Evolutionary conservation across 2,329 filamentous ascomycete genomes (phyloP).

Genomic region (Xenosphaeropsis pyriputrescens): DNA sequence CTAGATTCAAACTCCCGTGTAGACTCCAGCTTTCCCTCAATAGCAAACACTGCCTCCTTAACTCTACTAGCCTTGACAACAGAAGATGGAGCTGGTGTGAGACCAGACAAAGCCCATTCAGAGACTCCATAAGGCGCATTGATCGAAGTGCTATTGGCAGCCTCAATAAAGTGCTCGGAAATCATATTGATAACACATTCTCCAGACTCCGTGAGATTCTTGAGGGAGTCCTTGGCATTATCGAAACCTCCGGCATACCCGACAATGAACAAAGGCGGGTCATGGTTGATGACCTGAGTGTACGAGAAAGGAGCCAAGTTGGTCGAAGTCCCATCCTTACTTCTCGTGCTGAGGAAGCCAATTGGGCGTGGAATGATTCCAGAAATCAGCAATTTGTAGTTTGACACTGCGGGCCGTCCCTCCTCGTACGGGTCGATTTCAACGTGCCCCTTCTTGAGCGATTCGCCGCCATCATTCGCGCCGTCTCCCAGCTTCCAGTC

Average conservation of each 20-base stretch:
- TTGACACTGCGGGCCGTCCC: constrained; percentile 51
- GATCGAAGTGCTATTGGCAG: constrained; percentile 67
- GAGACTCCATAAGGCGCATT: constrained; percentile 64
- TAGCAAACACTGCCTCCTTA: constrained; percentile 65
- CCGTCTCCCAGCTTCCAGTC: constrained; percentile 52
- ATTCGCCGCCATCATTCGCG: constrained; percentile 36
- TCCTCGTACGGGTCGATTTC: constrained; percentile 68
- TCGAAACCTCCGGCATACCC: constrained; percentile 30
- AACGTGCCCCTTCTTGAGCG: constrained; percentile 41
- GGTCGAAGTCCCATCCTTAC: constrained; percentile 42
- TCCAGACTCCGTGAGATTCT: constrained; percentile 50
- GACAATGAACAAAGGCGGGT: constrained; percentile 69
- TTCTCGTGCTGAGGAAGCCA: constrained; percentile 41
- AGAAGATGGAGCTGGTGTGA: constrained; percentile 53
- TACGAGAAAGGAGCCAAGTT: constrained; percentile 87
- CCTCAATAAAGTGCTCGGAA: constrained; percentile 71
- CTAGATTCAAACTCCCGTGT: constrained; percentile 64
- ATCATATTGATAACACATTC: constrained; percentile 86
- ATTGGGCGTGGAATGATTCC: constrained; percentile 74
- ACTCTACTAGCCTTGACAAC: constrained; percentile 60
- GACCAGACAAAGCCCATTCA: constrained; percentile 67
- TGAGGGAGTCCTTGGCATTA: constrained; percentile 62
- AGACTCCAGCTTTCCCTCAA: constrained; percentile 70
- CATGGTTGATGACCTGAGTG: constrained; percentile 70
- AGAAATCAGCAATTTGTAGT: constrained; percentile 88